Evolutionary conservation across 2,329 filamentous ascomycete genomes (phyloP), one percentile per base, ranked within the genome.

Genomic region (Trichoderma oligosporum): DNA sequence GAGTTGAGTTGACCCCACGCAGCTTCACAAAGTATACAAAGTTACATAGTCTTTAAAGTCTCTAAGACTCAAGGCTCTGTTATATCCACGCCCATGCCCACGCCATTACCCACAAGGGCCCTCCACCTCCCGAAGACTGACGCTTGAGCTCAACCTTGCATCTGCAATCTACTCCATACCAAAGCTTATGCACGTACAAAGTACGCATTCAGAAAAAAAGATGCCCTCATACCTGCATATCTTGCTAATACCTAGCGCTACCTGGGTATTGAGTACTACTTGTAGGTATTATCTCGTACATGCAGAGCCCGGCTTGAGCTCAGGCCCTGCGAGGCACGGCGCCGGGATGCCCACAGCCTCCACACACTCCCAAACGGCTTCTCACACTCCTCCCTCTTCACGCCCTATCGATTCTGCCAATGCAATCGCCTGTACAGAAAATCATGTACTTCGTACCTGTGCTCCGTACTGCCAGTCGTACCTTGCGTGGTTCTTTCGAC

Each of bases 71-170:
- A 54, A 54, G 51, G 54, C 54, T 57, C 36, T 38, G 33, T 31
- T 55, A 59, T 46, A 42, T 31, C 41, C 58, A 62, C 61, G 7
- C 54, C 45, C 44, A 7, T 24, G 7, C 20, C 41, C 29, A 36
- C 48, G 27, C 29, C 54, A 7, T 20, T 14, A 24, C 41, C 22
- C 31, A 20, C 27, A n/a, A n/a, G 24, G 39, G 39, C 7, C 20
- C 11, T 25, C 24, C 47, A 51, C 35, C n/a, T 47, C 54, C 56
- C 47, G 20, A 24, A 59, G 58, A 53, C 48, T 53, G 56, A 65
- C 59, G 57, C 57, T 52, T 60, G 62, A 59, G 58, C 61, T 64
- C 56, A 59, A 56, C 54, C 60, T 46, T 63, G 25, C 53, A 41
- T 36, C 46, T 56, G 44, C 53, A 41, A 56, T 47, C 25, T 55